Evolutionary conservation across 1,284 basidiomycete genomes (phyloP).

Genomic region (Cryptococcus floricola): DNA sequence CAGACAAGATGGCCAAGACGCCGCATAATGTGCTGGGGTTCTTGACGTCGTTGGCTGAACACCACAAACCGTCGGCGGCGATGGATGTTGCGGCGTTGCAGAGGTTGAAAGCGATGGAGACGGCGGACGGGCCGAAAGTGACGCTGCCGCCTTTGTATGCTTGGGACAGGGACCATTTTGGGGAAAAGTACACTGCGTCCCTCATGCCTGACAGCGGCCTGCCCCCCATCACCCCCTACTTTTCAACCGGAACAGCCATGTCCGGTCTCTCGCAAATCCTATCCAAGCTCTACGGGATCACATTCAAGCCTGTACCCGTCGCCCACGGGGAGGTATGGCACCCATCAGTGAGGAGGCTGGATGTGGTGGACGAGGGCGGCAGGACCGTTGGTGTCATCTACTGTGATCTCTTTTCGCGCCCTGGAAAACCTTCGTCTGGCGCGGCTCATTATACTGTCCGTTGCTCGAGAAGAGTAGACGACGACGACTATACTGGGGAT

Average conservation of each 20-base stretch:
- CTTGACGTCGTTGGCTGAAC: slow-evolving; percentile 68
- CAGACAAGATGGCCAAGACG: slow-evolving; percentile 91
- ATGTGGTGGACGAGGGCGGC: slow-evolving; percentile 74
- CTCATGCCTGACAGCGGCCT: slow-evolving; percentile 62
- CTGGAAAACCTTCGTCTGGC: slow-evolving; percentile 73
- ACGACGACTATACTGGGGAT: slow-evolving; percentile 76
- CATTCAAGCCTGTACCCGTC: slow-evolving; percentile 62
- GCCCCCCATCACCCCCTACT: slow-evolving; percentile 60
- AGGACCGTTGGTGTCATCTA: slow-evolving; percentile 93
- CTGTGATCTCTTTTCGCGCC: slow-evolving; percentile 80
- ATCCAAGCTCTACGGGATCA: slow-evolving; percentile 76
- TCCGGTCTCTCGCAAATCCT: slow-evolving; percentile 82
- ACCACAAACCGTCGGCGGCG: slow-evolving; percentile 69
- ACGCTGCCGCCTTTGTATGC: slow-evolving; percentile 66
- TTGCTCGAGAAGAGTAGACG: slow-evolving; percentile 84
- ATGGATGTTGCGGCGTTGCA: slow-evolving; percentile 68
- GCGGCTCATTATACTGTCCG: slow-evolving; percentile 97
- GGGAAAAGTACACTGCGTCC: slow-evolving; percentile 31
- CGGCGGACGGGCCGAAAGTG: background rate
- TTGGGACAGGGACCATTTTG: slow-evolving; percentile 89
- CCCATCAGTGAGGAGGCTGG: slow-evolving; percentile 77
- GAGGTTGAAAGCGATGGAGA: slow-evolving; percentile 60
- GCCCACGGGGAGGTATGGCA: slow-evolving; percentile 83
- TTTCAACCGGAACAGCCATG: slow-evolving; percentile 78
- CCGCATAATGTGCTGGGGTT: slow-evolving; percentile 86